Percentiles rank a stretch among this genome's conserved stretches.
Evolutionary conservation across 2,329 filamentous ascomycete genomes (phyloP).

Genomic region (Gaeumannomyces tritici): DNA sequence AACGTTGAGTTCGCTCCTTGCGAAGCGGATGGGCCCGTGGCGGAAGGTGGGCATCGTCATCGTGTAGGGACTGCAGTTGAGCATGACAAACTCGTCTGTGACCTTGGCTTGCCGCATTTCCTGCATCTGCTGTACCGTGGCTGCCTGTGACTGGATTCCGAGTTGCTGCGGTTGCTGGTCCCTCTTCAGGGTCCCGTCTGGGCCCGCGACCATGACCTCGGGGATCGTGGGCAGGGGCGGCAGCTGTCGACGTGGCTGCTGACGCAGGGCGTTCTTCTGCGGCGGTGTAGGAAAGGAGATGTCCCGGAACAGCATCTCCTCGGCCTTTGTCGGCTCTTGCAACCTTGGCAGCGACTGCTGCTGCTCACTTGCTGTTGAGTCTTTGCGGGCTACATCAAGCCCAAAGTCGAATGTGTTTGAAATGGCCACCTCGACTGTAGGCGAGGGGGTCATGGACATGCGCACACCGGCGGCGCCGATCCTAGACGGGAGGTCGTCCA

Average conservation of each 20-base stretch:
- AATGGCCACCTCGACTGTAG: constrained; percentile 17
- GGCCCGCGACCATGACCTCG: constrained; percentile 13
- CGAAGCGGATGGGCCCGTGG: constrained; percentile 46
- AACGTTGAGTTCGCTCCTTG: constrained; percentile 29
- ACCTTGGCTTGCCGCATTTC: constrained; percentile 1
- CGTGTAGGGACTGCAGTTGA: constrained; percentile 38
- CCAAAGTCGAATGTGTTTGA: constrained; percentile 12
- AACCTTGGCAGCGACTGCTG: constrained; percentile 2
- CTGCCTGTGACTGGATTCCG: neutral
- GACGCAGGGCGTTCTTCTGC: constrained; percentile 16
- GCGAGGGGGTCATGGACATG: constrained; percentile 15
- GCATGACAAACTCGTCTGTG: constrained; percentile 34
- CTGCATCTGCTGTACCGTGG: neutral
- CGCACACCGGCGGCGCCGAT: constrained; percentile 29
- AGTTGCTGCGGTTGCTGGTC: constrained; percentile 1
- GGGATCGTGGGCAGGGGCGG: constrained; percentile 30
- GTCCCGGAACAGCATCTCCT: constrained; percentile 11
- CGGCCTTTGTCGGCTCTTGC: neutral
- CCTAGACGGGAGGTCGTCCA: constrained; percentile 34
- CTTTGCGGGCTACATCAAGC: constrained; percentile 2
- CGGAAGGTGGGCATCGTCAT: constrained; percentile 37
- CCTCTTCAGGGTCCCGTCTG: too few relatives aligned
- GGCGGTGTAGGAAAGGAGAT: constrained; percentile 21
- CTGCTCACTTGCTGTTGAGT: neutral
- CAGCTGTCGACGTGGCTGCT: constrained; percentile 6